Evolutionary conservation across 2,329 filamentous ascomycete genomes (phyloP).

Genomic region (Nannizzia gypsea): DNA sequence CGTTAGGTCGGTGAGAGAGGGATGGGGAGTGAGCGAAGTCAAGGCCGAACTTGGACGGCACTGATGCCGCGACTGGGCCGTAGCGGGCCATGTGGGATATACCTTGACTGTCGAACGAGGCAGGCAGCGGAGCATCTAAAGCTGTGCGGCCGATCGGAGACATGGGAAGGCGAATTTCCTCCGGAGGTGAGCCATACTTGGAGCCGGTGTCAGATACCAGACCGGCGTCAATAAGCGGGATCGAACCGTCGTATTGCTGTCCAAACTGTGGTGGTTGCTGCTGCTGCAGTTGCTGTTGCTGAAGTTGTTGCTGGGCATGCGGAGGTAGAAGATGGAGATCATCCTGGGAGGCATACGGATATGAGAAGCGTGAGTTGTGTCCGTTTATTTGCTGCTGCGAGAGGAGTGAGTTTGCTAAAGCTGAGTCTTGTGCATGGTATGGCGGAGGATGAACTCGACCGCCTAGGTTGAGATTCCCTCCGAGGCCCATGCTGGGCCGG

Average conservation of each 20-base stretch:
- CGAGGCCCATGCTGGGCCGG: constrained; percentile 43
- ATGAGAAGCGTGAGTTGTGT: constrained; percentile 35
- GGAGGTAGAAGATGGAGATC: constrained; percentile 30
- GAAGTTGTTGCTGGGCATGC: constrained; percentile 17
- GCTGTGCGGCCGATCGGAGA: constrained; percentile 70
- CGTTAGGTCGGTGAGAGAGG: constrained; percentile 49
- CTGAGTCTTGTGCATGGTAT: constrained; percentile 55
- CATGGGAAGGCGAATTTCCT: constrained; percentile 63
- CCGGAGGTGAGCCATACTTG: constrained; percentile 73
- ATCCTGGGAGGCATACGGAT: constrained; percentile 32
- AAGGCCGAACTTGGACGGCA: constrained; percentile 81
- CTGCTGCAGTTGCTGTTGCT: constrained; percentile 11
- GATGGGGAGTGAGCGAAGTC: constrained; percentile 61
- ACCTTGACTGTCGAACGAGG: constrained; percentile 92
- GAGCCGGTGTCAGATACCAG: constrained; percentile 48
- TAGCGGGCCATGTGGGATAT: constrained; percentile 84
- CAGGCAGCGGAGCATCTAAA: constrained; percentile 80
- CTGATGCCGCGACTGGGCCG: constrained; percentile 81
- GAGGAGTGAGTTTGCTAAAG: constrained; percentile 62
- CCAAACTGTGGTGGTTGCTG: background rate
- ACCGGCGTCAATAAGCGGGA: constrained; percentile 47
- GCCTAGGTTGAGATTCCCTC: constrained; percentile 48
- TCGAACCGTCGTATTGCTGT: constrained; percentile 33
- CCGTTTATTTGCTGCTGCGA: constrained; percentile 44
- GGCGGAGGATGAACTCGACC: constrained; percentile 55